phyloP scores from a whole-genome alignment of 495 filamentous ascomycete species.

The Neurospora terricola region DNA sequence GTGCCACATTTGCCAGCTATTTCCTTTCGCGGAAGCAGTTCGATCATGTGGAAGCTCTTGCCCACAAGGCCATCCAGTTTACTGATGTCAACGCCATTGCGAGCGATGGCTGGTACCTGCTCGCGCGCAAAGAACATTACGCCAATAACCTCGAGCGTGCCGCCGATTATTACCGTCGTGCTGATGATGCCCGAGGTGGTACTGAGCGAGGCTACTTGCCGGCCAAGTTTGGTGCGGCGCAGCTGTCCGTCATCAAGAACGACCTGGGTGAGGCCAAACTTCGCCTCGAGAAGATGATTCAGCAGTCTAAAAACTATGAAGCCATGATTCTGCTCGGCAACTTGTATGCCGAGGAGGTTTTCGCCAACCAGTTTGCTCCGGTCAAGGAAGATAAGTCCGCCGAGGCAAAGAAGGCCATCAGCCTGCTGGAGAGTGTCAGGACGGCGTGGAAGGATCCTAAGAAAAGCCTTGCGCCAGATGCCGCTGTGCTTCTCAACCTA shows the following conservation, averaged over 20 bases:
- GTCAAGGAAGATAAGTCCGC: conserved; percentile 78
- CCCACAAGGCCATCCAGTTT: conserved; percentile 86
- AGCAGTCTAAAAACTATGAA: conserved; percentile 75
- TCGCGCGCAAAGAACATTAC: conserved; percentile 83
- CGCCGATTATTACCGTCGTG: conserved; percentile 70
- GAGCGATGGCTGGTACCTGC: conserved; percentile 91
- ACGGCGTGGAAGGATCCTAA: conserved; percentile 81
- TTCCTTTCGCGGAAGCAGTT: conserved; percentile 72
- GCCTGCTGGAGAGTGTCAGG: conserved; percentile 72
- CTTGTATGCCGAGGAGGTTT: conserved; percentile 88
- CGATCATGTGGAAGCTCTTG: conserved; percentile 69
- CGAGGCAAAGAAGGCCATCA: conserved; percentile 74
- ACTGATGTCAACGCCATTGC: conserved; percentile 93
- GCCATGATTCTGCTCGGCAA: conserved; percentile 84
- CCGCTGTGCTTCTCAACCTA: conserved; percentile 85
- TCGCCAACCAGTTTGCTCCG: conserved; percentile 58
- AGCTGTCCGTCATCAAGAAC: conserved; percentile 72
- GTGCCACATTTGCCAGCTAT: conserved; percentile 78
- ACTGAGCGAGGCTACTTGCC: conserved; percentile 80
- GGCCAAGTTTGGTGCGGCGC: conserved; percentile 85
- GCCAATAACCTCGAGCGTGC: conserved; percentile 56
- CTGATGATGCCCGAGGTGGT: conserved; percentile 82
- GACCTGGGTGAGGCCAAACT: conserved; percentile 90
- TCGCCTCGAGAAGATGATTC: conserved; percentile 83
- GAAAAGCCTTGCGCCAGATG: conserved; percentile 67